Conservation (phyloP, 177 flowering plant species). For the Tripterygium wilfordii region DNA sequence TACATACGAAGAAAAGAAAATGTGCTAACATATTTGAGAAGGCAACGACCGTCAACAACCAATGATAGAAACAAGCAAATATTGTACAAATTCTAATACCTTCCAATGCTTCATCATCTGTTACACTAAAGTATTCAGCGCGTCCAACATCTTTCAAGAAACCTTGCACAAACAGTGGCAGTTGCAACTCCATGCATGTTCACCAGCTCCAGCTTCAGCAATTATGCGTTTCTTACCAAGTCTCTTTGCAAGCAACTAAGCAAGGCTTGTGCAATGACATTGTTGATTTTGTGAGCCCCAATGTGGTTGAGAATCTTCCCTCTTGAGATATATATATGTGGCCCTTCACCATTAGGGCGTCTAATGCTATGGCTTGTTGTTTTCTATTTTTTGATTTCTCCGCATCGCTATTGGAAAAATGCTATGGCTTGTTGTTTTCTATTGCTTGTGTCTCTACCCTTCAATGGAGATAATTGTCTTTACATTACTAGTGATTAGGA, state of each 20-base stretch:
- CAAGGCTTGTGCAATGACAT: conserved; percentile 86
- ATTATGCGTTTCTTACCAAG: conserved; percentile 65
- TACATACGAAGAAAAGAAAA: no score
- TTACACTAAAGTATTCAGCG: conserved; percentile 74
- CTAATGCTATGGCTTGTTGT: no score
- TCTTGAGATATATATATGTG: conserved; percentile 72
- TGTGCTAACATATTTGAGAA: background rate
- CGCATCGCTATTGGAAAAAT: no score
- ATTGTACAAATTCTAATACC: conserved; percentile 42
- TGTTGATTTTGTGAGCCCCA: conserved; percentile 92
- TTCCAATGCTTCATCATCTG: conserved; percentile 89
- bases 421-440: no score
- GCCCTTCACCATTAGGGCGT: conserved; percentile 62
- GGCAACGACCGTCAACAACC: no score
- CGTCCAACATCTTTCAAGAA: conserved; percentile 83
- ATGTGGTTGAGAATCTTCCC: conserved; percentile 96
- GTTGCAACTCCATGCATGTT: conserved; percentile 99
- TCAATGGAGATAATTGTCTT: no score
- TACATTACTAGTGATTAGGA: no score
- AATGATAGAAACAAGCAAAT: background rate
- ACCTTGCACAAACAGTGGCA: conserved; percentile 93
- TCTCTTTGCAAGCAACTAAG: conserved; percentile 85
- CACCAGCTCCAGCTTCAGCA: conserved; percentile 98
- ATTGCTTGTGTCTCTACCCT: no score
- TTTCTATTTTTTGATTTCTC: no score